Base-by-base conservation (phyloP, 371 early-diverging fungal genomes). In the Mortierella polycephala region DNA sequence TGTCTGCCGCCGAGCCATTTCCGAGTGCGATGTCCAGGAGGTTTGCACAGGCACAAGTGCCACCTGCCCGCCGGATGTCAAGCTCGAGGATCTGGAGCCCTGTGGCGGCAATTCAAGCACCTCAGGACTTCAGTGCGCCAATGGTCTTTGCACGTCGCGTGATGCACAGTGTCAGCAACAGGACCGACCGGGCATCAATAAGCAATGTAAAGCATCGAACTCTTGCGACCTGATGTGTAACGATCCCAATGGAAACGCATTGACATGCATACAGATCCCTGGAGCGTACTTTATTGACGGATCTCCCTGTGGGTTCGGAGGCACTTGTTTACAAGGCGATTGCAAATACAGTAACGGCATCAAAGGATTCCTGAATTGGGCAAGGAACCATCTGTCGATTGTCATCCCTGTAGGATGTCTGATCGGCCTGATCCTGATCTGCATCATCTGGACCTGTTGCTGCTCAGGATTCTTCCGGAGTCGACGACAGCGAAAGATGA, bases 111-210 rank as follows among this genome's bases (percentile, higher is more conserved):
- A 63, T 14, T 53, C 44, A 7, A 70, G 82, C 37, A 58, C 69
- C 4, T 67, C 80, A n/a, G 63, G 64, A 18, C 74, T 89, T 12
- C 81, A 85, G 59, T 98, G 98, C 80, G 96, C 97, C 23, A 91
- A 92, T 4, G 98, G 98, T 9, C 79, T 90, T 54, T 98, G 98
- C 76, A 98, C 97, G 18, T 92, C 91, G 3, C 85, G 96, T 18
- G 94, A 95, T 82, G 79, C 83, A 7, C 97, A 97, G 74, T 96
- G 97, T 69, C 64, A 82, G 53, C 85, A 88, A 16, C 64, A 70
- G 56, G 83, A 88, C 7, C 90, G 91, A 42, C 46, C 86, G 14
- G 85, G 90, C 51, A 84, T 81, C 44, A 73, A 75, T 9, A 55
- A 61, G 20, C 69, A 68, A 41, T 79, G 80, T 23, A 37, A 44